Evolutionary conservation across 2,329 filamentous ascomycete species (phyloP), one percentile per base, ranked within the genome.

Genomic region (Emydomyces testavorans): DNA sequence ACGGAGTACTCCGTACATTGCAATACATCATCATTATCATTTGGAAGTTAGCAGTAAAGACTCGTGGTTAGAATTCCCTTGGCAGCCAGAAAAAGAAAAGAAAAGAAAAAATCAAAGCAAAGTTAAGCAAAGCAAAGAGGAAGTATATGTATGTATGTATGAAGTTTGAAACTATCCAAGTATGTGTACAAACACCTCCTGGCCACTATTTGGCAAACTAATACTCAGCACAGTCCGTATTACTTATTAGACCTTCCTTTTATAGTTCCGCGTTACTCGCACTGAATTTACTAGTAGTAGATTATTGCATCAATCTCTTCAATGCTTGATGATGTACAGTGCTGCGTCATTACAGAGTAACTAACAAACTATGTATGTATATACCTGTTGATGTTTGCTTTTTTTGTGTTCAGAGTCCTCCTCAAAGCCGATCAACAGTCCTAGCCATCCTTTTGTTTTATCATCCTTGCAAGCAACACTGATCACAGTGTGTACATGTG

Each of bases 391-490:
- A n/a, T 46, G 23, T 10, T 38, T 38, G 16, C 26, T 39, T 38
- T 46, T 38, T 38, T 36, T 21, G 6, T 24, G 20, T 31, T 38
- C n/a, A n/a, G n/a, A 28, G 34, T 10, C 24, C 15, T 29, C 34
- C 24, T 46, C 32, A 8, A 37, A 37, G 43, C 11, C 35, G 43
- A 46, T 46, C 43, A 15, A 39, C 43, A 38, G 34, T 34, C 43
- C 35, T 38, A 37, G 10, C 24, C 38, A 35, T 44, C 41, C 26
- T 26, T 44, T 34, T 21, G 13, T 44, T 38, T 26, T 38, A 24
- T 46, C 34, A 46, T 46, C 43, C 43, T 46, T 46, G 43, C 32
- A 31, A 32, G 24, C 35, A 46, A 21, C 23, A 18, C 21, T 46
- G 34, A 20, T n/a, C n/a, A 31, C 18, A 23, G 24, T 46, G 24